Base-by-base conservation (phyloP, 495 filamentous ascomycete species). In the Letharia columbiana region DNA sequence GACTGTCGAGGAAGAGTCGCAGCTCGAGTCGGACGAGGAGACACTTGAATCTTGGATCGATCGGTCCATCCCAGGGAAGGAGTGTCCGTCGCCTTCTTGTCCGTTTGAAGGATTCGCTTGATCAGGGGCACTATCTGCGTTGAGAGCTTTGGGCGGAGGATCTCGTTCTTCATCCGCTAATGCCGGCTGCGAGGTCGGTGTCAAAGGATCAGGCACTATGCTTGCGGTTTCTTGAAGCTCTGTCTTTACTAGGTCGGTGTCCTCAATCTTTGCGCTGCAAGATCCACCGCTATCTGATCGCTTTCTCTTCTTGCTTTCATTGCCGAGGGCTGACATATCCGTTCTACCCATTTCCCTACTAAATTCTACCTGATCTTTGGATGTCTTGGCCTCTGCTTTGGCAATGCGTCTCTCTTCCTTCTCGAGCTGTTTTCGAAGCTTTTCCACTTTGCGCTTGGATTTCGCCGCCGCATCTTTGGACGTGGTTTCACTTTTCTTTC, bases 381-480 rank as follows among this genome's bases (percentile, higher is more conserved):
- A 37, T 7, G 58, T 47, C 28, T 61, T 44, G 1, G 78, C 80
- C 66, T 82, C 79, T 20, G 81, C 80, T 70, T 79, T 77, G 31
- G 76, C 78, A 60, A 79, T 73, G 45, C 77, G 77, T 70, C 75
- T 79, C 68, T 83, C 76, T 63, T 81, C 81, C 39, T 76, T 78
- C 62, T 77, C 68, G 18, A 83, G 74, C 52, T 78, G 78, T 39
- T 75, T 77, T 18, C 77, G 75, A 57, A 83, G 71, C 67, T 81
- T 82, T 47, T 82, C 81, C 3, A 80, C 79, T 69, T 80, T 82
- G 57, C 73, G 75, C 69, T 80, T 79, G 15, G 80, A 78, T 68
- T 77, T 79, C 2, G 74, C 77, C 10, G 73, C 76, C 18, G 64
- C 41, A 1, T 62, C 73, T 71, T 73, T 72, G 71, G 68, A 72